These are phyloP conservation scores for Heterobasidion annosum DNA, from an alignment of 1,284 basidiomycete genomes.

Conservation along the genomic window DNA sequence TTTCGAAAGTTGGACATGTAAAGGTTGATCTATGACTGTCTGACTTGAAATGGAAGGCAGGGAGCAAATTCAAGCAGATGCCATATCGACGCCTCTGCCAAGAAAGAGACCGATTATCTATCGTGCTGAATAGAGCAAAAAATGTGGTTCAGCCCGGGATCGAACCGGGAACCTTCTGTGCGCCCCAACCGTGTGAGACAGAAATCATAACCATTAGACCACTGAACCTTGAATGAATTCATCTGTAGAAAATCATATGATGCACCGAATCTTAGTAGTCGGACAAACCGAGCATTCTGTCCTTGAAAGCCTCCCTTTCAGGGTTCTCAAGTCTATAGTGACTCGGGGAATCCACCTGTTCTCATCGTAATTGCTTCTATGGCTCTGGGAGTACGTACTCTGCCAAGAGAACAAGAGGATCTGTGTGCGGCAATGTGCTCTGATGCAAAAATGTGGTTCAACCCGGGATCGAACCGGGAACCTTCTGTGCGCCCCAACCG, in stretches of 20 bases:
- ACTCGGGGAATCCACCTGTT: too few relatives aligned
- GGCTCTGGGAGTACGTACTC: too few relatives aligned
- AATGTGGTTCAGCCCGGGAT: slow-evolving; percentile 33
- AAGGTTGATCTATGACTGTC: too few relatives aligned
- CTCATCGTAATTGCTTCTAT: too few relatives aligned
- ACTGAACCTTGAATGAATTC: slow-evolving; percentile 21
- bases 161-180: slow-evolving; percentile 41
- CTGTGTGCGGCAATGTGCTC: too few relatives aligned
- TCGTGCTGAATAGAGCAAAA: slow-evolving; percentile 8
- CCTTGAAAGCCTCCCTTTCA: too few relatives aligned
- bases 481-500: slow-evolving; percentile 25
- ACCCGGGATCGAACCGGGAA: slow-evolving; percentile 39
- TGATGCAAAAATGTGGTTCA: slow-evolving; percentile 25
- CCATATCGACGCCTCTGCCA: background rate
- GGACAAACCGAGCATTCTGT: background rate
- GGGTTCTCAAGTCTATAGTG: too few relatives aligned
- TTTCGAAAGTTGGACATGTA: too few relatives aligned
- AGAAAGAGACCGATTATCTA: background rate
- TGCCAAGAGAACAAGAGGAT: too few relatives aligned
- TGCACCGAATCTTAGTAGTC: too few relatives aligned
- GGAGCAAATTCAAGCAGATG: background rate
- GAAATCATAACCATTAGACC: slow-evolving; percentile 38
- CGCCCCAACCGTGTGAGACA: slow-evolving; percentile 23
- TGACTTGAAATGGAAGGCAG: too few relatives aligned
- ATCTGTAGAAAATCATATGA: too few relatives aligned